Conservation (phyloP, 148 eudicot genomes). For the Rheum nobile region DNA sequence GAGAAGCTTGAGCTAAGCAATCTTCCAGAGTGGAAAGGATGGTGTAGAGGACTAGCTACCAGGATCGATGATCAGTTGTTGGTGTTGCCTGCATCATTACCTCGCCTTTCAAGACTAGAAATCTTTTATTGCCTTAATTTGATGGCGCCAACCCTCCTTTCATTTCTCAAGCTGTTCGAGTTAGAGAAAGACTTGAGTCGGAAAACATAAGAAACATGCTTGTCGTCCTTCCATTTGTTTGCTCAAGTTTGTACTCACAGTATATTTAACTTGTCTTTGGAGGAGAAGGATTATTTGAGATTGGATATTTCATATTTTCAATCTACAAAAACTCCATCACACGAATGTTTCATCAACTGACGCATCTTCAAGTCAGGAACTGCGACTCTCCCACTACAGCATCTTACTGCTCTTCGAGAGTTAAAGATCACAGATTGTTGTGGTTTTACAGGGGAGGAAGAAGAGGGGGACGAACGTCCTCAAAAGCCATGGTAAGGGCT, state of each 20-base stretch:
- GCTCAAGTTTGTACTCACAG: neutral
- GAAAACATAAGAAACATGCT: neutral
- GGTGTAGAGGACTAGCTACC: slow-evolving; percentile 6
- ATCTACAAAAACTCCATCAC: neutral
- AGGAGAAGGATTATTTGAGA: neutral
- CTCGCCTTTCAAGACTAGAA: neutral
- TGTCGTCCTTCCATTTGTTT: neutral
- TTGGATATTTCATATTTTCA: no score
- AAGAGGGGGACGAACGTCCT: neutral
- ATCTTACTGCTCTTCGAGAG: neutral
- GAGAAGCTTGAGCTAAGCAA: neutral
- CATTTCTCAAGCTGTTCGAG: neutral
- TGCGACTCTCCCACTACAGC: neutral
- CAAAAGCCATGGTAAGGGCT: neutral
- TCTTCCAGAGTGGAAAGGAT: slow-evolving; percentile 7
- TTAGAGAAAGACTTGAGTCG: neutral
- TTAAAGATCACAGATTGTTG: neutral
- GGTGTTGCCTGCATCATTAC: neutral
- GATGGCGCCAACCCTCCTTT: neutral
- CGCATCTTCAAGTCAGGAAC: neutral
- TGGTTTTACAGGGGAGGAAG: neutral
- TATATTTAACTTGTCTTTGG: neutral
- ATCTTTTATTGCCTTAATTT: neutral
- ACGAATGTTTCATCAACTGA: neutral
- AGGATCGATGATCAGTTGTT: neutral